Percentiles rank a stretch among this genome's conserved stretches.
Conservation (phyloP, 495 filamentous ascomycete species). For the Symbiotaphrina buchneri region DNA sequence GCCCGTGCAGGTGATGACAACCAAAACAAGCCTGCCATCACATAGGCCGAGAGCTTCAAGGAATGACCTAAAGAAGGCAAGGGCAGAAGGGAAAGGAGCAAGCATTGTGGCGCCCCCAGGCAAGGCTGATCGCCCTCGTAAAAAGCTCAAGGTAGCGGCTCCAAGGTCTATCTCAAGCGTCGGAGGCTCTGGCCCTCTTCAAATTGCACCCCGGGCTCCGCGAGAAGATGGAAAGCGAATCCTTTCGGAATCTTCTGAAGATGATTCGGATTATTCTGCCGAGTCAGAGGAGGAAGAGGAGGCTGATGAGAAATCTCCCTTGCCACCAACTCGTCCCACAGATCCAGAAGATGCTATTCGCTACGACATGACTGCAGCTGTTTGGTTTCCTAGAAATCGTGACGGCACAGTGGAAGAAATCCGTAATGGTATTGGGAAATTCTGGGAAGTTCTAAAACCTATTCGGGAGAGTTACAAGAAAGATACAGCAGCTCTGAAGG, state of each 20-base stretch:
- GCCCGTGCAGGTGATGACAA: too few species aligned
- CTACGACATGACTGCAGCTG: conserved; percentile 39
- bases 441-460: conserved; percentile 37
- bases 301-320: conserved; percentile 23
- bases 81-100: too few species aligned
- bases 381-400: conserved; percentile 36
- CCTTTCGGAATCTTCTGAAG: conserved; percentile 9
- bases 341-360: conserved; percentile 28
- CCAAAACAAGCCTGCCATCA: too few species aligned
- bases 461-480: conserved; percentile 38
- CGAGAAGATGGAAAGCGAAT: too few species aligned
- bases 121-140: neutral
- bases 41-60: too few species aligned
- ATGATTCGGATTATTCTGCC: conserved; percentile 13
- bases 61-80: too few species aligned
- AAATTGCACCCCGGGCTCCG: neutral
- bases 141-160: neutral
- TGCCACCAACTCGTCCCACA: conserved; percentile 25
- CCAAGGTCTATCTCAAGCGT: neutral
- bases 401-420: conserved; percentile 21
- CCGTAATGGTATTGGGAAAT: conserved; percentile 26
- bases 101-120: too few species aligned
- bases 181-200: neutral
- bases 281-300: conserved; percentile 22
- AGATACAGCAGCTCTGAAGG: conserved; percentile 30